A percentile compares a stretch with the other conserved stretches of the same genome.
Conservation (phyloP, 2,329 filamentous ascomycete genomes). For the Scedosporium apiospermum region DNA sequence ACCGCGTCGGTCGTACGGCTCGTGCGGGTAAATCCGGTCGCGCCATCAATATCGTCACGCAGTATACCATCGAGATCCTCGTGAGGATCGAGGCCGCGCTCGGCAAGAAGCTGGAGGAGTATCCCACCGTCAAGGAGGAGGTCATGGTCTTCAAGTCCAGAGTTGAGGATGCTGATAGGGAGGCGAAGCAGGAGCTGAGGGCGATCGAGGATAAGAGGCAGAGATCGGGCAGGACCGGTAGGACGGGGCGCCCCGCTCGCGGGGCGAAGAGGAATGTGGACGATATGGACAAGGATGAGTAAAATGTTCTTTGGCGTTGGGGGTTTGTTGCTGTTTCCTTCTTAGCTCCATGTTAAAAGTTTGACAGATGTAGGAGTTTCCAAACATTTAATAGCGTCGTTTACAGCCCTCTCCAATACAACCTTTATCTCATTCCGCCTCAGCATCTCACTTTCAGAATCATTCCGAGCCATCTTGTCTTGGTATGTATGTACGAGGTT, state of each 20-base stretch:
- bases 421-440: too few species aligned
- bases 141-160: slow-evolving; percentile 71
- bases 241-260: slow-evolving; percentile 33
- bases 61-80: slow-evolving; percentile 79
- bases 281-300: slow-evolving; percentile 69
- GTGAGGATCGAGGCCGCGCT: slow-evolving; percentile 74
- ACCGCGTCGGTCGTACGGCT: slow-evolving; percentile 80
- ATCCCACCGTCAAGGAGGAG: slow-evolving; percentile 66
- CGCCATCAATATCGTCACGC: slow-evolving; percentile 72
- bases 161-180: slow-evolving; percentile 74
- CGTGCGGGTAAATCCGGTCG: slow-evolving; percentile 78
- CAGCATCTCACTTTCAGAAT: too few species aligned
- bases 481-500: too few species aligned
- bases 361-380: too few species aligned
- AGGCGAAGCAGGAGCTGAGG: slow-evolving; percentile 76
- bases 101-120: slow-evolving; percentile 64
- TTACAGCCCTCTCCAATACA: too few species aligned
- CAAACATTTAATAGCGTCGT: too few species aligned
- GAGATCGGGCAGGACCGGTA: slow-evolving; percentile 35
- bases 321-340: too few species aligned
- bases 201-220: slow-evolving; percentile 60
- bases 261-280: slow-evolving; percentile 33
- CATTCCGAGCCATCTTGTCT: too few species aligned
- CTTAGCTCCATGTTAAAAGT: too few species aligned
- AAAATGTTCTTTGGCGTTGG: slow-evolving; percentile 26